These are phyloP conservation scores for Exserohilum rostratum DNA, from an alignment of 2,329 filamentous ascomycete species.

Conservation along the genomic window DNA sequence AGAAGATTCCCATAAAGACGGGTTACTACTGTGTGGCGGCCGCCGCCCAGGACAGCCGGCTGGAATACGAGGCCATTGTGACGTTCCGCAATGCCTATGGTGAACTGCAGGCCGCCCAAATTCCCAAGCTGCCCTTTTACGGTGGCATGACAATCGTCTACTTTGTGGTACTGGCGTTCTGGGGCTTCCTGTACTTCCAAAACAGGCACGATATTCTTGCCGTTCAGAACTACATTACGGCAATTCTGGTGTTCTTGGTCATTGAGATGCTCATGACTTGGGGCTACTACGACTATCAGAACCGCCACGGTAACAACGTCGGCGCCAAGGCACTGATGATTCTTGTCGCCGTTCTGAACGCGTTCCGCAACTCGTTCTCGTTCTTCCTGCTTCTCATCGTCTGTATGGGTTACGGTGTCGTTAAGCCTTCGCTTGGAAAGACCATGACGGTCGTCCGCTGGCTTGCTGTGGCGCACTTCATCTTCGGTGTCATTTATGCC, in stretches of 20 bases:
- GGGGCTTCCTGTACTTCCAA: conserved; percentile 95
- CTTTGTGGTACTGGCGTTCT: conserved; percentile 83
- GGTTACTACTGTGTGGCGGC: conserved; percentile 96
- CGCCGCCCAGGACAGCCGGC: conserved; percentile 67
- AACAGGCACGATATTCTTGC: conserved; percentile 92
- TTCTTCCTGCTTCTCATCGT: conserved; percentile 98
- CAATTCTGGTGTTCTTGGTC: conserved; percentile 91
- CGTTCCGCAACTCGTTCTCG: conserved; percentile 93
- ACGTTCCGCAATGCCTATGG: conserved; percentile 97
- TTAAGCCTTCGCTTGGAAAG: conserved; percentile 88
- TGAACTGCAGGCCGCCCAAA: conserved; percentile 92
- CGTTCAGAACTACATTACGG: conserved; percentile 98
- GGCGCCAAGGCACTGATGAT: conserved; percentile 87
- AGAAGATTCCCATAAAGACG: conserved; percentile 64
- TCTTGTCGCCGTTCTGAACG: conserved; percentile 90
- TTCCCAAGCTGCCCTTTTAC: conserved; percentile 96
- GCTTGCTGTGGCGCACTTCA: conserved; percentile 88
- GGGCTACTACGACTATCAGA: conserved; percentile 98
- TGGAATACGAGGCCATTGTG: conserved; percentile 78
- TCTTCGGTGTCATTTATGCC: conserved; percentile 93
- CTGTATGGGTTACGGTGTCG: conserved; percentile 99
- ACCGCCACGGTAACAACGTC: conserved; percentile 82
- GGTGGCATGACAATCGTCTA: conserved; percentile 93
- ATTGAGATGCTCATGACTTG: conserved; percentile 98
- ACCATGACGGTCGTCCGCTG: conserved; percentile 94